Percentiles rank a stretch among this genome's conserved stretches.
phyloP scores from a whole-genome alignment of 441 rosid genomes.

The Erysimum pusillum region DNA sequence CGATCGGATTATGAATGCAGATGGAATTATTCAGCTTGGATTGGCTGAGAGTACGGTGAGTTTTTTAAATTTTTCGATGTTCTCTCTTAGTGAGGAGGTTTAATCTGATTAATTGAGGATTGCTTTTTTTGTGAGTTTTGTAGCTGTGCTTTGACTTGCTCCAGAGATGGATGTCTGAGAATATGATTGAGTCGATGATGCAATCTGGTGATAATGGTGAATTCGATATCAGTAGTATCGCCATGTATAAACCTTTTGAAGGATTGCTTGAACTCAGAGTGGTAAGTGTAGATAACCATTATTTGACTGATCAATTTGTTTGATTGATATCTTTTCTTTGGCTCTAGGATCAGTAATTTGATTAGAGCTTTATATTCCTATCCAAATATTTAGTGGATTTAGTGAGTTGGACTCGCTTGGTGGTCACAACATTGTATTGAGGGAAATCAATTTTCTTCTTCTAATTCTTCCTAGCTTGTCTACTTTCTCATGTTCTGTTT shows the following conservation, averaged over 20 bases:
- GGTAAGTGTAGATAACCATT: constrained; percentile 52
- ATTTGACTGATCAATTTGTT: not conserved
- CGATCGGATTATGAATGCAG: constrained; percentile 57
- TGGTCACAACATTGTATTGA: not conserved
- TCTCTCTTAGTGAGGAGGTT: no score
- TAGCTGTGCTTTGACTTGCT: constrained; percentile 90
- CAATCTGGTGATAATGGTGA: constrained; percentile 53
- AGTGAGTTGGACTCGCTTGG: not conserved
- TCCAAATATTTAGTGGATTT: not conserved
- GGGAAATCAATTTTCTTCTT: not conserved
- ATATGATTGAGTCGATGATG: constrained; percentile 62
- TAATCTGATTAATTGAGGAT: no score
- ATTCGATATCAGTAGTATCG: constrained; percentile 67
- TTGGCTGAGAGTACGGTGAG: constrained; percentile 75
- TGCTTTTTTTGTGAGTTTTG: constrained; percentile 30
- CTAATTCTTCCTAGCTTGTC: not conserved
- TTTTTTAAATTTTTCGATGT: not conserved
- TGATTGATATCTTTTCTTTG: constrained; percentile 3
- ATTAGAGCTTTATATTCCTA: not conserved
- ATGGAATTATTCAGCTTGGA: constrained; percentile 88
- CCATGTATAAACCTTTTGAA: constrained; percentile 73
- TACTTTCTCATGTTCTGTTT: not conserved
- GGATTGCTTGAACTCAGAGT: constrained; percentile 77
- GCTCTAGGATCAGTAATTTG: not conserved
- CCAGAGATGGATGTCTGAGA: constrained; percentile 73